Percentiles rank a stretch among this genome's conserved stretches.
Evolutionary conservation across 2,329 filamentous ascomycete species (phyloP).

Genomic region (Diplodia seriata): DNA sequence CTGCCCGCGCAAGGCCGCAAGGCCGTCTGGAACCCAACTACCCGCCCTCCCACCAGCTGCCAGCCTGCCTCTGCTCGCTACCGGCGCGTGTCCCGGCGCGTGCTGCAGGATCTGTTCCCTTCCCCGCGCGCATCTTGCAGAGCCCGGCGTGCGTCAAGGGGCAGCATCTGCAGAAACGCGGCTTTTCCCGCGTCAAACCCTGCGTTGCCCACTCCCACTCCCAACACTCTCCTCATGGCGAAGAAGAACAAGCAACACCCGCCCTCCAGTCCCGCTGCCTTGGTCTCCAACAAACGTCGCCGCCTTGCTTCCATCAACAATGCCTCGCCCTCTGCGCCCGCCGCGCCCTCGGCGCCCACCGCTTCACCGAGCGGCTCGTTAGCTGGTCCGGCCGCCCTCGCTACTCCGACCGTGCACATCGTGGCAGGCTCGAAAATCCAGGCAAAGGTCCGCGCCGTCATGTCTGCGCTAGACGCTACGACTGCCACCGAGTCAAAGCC

Average conservation of each 20-base stretch:
- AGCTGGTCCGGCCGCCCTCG: not conserved
- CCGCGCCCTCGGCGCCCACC: not conserved
- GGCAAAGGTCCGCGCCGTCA: conserved; percentile 23
- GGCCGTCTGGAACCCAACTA: not conserved
- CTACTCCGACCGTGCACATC: conserved; percentile 17
- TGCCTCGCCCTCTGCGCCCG: not conserved
- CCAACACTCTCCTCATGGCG: conserved; percentile 15
- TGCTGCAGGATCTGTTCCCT: not conserved
- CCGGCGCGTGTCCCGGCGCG: not conserved
- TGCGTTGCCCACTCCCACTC: not conserved
- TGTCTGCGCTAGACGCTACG: conserved; percentile 7
- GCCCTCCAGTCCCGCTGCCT: conserved; percentile 16
- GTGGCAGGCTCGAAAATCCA: conserved; percentile 29
- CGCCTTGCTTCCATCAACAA: conserved; percentile 16
- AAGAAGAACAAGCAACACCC: conserved; percentile 29
- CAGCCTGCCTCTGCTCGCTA: not conserved
- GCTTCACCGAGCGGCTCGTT: not conserved
- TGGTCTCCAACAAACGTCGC: conserved; percentile 29
- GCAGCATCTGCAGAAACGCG: not conserved
- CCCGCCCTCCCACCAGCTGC: not conserved
- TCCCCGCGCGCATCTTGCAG: not conserved
- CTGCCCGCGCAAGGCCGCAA: conserved; percentile 7
- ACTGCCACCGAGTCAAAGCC: not conserved
- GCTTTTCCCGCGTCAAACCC: not conserved
- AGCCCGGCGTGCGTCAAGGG: not conserved